phyloP scores from a whole-genome alignment of 148 eudicot species.

The Fagopyrum homotropicum region DNA sequence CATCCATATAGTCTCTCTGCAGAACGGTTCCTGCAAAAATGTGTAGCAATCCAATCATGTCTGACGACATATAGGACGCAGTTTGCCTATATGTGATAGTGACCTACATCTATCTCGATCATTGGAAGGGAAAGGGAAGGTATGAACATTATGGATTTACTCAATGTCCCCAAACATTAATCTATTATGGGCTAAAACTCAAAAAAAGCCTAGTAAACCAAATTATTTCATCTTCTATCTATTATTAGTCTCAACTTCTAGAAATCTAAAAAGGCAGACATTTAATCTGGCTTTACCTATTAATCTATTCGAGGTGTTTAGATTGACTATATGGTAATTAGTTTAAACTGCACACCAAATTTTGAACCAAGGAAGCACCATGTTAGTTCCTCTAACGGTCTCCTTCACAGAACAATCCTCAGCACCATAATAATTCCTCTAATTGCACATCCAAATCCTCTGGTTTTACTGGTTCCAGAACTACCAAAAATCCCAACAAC shows the following conservation, averaged over 20 bases:
- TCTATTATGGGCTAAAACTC: not conserved
- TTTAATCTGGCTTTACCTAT: too few relatives aligned
- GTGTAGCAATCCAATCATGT: constrained; percentile 2
- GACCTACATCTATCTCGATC: not conserved
- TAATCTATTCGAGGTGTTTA: not conserved
- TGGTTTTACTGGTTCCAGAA: not conserved
- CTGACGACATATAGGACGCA: not conserved
- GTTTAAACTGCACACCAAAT: not conserved
- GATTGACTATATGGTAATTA: not conserved
- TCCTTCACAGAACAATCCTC: not conserved
- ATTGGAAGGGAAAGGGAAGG: not conserved
- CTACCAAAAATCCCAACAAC: not conserved
- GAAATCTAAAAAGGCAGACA: not conserved
- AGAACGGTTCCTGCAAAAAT: constrained; percentile 51
- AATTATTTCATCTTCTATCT: too few relatives aligned
- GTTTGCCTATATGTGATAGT: too few relatives aligned
- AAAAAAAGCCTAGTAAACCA: too few relatives aligned
- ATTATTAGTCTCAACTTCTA: not conserved
- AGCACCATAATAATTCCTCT: not conserved
- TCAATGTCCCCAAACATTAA: not conserved
- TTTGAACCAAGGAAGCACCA: not conserved
- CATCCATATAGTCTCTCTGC: constrained; percentile 86
- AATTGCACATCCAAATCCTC: too few relatives aligned
- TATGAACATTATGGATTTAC: not conserved
- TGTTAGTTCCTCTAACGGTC: not conserved